phyloP scores from a whole-genome alignment of 352 stramenopile genomes.

The Globisporangium rhizosaccharum region DNA sequence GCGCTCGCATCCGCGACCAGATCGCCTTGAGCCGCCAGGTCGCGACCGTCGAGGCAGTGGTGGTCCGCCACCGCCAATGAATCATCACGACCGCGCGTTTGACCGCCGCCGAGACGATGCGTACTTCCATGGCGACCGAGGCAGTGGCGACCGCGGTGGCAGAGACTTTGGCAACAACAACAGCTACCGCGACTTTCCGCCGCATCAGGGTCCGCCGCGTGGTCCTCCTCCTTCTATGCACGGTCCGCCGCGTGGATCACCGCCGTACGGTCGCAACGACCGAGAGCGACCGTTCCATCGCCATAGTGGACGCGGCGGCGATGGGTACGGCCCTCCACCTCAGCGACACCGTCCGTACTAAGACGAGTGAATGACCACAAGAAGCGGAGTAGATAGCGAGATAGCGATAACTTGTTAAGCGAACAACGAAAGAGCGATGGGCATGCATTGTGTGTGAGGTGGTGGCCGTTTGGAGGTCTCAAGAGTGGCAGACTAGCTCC shows the following conservation, averaged over 20 bases:
- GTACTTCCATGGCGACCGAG: background rate
- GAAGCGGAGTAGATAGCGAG: background rate
- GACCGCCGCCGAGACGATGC: slow-evolving; percentile 3
- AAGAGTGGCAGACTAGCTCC: background rate
- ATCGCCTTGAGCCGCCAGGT: background rate
- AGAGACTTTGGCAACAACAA: background rate
- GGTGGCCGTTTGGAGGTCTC: background rate
- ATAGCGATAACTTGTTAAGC: background rate
- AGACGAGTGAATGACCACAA: background rate
- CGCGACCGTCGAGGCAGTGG: background rate
- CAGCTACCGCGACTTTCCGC: background rate
- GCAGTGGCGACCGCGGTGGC: background rate
- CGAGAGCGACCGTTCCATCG: slow-evolving; percentile 7
- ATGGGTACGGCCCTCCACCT: slow-evolving; percentile 4
- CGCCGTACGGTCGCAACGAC: background rate
- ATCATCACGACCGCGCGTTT: background rate
- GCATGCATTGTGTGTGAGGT: slow-evolving; percentile 6
- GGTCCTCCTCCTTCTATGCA: background rate
- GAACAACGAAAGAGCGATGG: background rate
- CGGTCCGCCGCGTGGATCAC: background rate
- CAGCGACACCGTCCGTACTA: slow-evolving; percentile 4
- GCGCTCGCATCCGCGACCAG: background rate
- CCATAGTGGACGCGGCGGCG: background rate
- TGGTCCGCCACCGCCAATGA: no score
- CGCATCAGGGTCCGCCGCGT: background rate